Conservation (phyloP, 2,329 filamentous ascomycete genomes). For the Alternaria panax region DNA sequence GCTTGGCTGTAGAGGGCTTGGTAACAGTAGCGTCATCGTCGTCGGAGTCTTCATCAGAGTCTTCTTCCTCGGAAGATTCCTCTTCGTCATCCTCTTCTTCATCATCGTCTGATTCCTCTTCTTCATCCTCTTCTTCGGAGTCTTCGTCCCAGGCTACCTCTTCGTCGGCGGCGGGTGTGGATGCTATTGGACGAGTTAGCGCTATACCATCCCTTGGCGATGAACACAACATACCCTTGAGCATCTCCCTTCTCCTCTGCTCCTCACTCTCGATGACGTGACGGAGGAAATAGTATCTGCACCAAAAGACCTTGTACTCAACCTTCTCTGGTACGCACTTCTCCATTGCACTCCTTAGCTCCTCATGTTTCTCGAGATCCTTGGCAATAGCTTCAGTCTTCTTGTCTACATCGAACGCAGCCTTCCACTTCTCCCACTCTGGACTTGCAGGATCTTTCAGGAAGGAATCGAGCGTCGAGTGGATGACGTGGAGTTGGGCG, state of each 20-base stretch:
- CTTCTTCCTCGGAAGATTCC: slow-evolving; percentile 21
- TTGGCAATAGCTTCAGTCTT: slow-evolving; percentile 84
- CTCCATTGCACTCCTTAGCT: slow-evolving; percentile 90
- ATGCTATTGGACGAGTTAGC: slow-evolving; percentile 45
- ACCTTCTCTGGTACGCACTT: slow-evolving; percentile 91
- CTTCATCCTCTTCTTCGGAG: slow-evolving; percentile 62
- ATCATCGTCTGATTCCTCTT: slow-evolving; percentile 31
- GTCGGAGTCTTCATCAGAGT: slow-evolving; percentile 18
- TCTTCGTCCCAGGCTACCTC: slow-evolving; percentile 75
- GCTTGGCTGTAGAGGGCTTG: background rate
- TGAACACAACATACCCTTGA: slow-evolving; percentile 73
- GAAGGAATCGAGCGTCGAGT: slow-evolving; percentile 82
- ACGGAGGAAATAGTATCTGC: slow-evolving; percentile 91
- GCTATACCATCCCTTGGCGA: background rate
- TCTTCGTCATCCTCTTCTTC: slow-evolving; percentile 35
- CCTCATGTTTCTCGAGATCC: slow-evolving; percentile 85
- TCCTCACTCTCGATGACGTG: slow-evolving; percentile 95
- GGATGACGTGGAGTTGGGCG: slow-evolving; percentile 93
- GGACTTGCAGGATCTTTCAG: slow-evolving; percentile 77
- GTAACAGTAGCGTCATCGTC: slow-evolving; percentile 15
- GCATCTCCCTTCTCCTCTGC: slow-evolving; percentile 81
- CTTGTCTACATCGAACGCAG: slow-evolving; percentile 78
- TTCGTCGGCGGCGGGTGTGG: slow-evolving; percentile 76
- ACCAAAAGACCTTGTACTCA: slow-evolving; percentile 92
- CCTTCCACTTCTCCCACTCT: slow-evolving; percentile 77